Evolutionary conservation across 169 alveolate genomes (phyloP).

Genomic region (Amoebophrya sp.): DNA sequence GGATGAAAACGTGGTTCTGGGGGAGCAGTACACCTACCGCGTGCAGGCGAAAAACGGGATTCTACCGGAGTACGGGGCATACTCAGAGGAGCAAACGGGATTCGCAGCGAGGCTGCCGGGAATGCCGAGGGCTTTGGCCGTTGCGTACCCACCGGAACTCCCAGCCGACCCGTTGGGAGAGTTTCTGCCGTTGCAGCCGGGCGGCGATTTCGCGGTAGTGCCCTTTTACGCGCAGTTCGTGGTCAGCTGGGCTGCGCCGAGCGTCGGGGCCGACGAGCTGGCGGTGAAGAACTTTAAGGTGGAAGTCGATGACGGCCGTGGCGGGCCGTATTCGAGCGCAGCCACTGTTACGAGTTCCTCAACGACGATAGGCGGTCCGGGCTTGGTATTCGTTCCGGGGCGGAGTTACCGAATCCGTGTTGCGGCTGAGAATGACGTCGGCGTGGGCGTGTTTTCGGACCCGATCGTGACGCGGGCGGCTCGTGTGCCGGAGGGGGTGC

Average conservation of each 20-base stretch:
- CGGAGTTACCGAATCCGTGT: background rate
- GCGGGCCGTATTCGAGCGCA: background rate
- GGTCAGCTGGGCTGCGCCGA: background rate
- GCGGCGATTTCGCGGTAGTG: too few relatives aligned
- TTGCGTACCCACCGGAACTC: background rate
- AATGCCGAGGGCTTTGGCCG: background rate
- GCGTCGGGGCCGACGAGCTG: background rate
- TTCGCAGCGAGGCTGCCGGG: background rate
- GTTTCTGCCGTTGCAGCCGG: too few relatives aligned
- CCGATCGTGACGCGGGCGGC: background rate
- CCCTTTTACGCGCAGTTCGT: background rate
- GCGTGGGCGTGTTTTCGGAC: background rate
- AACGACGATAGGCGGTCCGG: background rate
- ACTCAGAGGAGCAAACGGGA: background rate
- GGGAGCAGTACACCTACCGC: slow-evolving; percentile 3
- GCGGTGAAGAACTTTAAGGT: background rate
- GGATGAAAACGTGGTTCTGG: background rate
- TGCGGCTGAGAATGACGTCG: slow-evolving; percentile 10
- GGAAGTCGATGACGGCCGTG: slow-evolving; percentile 6
- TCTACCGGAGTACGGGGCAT: slow-evolving; percentile 1
- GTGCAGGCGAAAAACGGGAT: background rate
- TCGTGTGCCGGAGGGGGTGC: background rate
- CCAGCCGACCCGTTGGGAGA: too few relatives aligned
- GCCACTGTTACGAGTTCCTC: background rate
- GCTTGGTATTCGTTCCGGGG: background rate